Evolutionary conservation across 2,329 filamentous ascomycete genomes (phyloP).

Genomic region (Sphaerulina populicola): DNA sequence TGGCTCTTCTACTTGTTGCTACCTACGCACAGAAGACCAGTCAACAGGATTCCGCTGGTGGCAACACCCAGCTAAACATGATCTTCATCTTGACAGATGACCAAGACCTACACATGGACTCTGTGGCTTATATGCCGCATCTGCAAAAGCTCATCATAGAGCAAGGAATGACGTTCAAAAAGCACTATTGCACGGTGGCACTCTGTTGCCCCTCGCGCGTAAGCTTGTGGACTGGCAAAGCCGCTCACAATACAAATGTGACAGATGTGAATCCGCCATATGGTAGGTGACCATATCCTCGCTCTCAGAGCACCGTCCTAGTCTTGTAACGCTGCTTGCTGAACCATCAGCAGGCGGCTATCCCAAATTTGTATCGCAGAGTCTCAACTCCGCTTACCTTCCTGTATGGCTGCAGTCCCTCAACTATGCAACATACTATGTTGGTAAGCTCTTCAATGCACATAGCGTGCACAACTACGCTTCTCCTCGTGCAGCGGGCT

Average conservation of each 20-base stretch:
- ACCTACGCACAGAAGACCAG: neutral
- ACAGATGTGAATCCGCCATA: slow-evolving; percentile 51
- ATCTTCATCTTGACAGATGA: slow-evolving; percentile 62
- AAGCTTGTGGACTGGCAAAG: slow-evolving; percentile 56
- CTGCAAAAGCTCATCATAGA: slow-evolving; percentile 50
- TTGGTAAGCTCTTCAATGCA: slow-evolving; percentile 63
- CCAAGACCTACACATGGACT: slow-evolving; percentile 56
- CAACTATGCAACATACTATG: slow-evolving; percentile 64
- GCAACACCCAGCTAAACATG: slow-evolving; percentile 46
- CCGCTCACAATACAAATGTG: slow-evolving; percentile 63
- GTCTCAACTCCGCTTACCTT: slow-evolving; percentile 59
- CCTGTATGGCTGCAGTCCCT: slow-evolving; percentile 62
- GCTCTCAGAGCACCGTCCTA: neutral
- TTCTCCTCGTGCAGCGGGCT: slow-evolving; percentile 50
- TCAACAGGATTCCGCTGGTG: neutral
- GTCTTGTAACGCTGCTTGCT: neutral
- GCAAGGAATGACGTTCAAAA: slow-evolving; percentile 51
- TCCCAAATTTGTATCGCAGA: slow-evolving; percentile 57
- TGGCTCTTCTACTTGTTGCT: no score
- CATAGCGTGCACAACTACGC: slow-evolving; percentile 56
- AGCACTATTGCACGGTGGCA: slow-evolving; percentile 59
- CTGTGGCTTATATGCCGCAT: slow-evolving; percentile 53
- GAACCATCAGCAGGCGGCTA: slow-evolving; percentile 43
- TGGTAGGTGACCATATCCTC: slow-evolving; percentile 31
- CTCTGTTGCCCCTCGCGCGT: slow-evolving; percentile 62